Percentiles rank a stretch among this genome's conserved stretches.
phyloP scores from a whole-genome alignment of 495 filamentous ascomycete genomes.

The Gamarada debralockiae region DNA sequence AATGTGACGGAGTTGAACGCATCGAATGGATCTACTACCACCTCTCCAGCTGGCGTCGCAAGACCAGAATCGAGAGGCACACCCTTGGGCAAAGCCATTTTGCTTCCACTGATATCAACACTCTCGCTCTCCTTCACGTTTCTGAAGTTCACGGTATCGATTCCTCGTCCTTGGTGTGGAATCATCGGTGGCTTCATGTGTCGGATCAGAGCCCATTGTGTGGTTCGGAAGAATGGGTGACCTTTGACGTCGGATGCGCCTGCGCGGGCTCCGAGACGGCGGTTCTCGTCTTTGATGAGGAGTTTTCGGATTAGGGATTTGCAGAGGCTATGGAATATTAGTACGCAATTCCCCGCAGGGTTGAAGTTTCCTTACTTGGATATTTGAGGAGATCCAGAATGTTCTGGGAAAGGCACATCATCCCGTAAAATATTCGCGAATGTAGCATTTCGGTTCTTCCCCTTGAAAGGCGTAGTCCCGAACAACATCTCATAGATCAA shows the following conservation, averaged over 20 bases:
- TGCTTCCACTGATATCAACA: constrained; percentile 78
- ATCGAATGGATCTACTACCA: constrained; percentile 88
- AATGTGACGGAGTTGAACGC: constrained; percentile 98
- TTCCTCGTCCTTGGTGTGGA: constrained; percentile 84
- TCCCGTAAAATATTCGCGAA: constrained; percentile 97
- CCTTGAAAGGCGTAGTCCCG: constrained; percentile 98
- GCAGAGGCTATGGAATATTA: constrained; percentile 62
- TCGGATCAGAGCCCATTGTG: constrained; percentile 93
- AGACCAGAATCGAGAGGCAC: constrained; percentile 82
- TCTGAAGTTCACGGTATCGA: constrained; percentile 94
- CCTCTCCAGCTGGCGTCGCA: constrained; percentile 78
- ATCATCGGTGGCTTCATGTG: constrained; percentile 99
- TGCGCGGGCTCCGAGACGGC: constrained; percentile 88
- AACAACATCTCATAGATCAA: constrained; percentile 99
- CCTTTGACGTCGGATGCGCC: constrained; percentile 95
- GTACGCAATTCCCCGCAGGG: not conserved
- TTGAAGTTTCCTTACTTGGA: constrained; percentile 70
- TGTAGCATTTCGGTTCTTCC: constrained; percentile 96
- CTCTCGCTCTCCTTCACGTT: constrained; percentile 97
- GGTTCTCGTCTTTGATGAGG: constrained; percentile 95
- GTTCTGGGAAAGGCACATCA: constrained; percentile 92
- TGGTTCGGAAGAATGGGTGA: constrained; percentile 93
- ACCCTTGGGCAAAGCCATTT: constrained; percentile 51
- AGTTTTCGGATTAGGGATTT: constrained; percentile 96
- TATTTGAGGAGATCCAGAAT: constrained; percentile 75